Evolutionary conservation across 2,329 filamentous ascomycete genomes (phyloP).

Genomic region (Talaromyces sp.): DNA sequence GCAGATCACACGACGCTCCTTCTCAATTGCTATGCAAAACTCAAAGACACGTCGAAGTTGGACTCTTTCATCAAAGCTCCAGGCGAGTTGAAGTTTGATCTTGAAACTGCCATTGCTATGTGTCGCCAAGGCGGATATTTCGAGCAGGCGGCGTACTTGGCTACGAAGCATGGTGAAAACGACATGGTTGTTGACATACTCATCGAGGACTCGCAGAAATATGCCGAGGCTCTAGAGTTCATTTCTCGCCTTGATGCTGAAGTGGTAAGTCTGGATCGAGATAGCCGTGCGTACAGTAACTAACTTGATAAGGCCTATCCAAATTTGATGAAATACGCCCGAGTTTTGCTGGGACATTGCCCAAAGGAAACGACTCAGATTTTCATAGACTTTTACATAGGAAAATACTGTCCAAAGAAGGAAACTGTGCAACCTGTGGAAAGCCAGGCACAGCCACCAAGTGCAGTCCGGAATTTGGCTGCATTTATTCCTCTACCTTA

Average conservation of each 20-base stretch:
- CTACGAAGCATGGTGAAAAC: constrained; percentile 87
- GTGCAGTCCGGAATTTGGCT: constrained; percentile 77
- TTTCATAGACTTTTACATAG: constrained; percentile 94
- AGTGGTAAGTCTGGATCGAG: constrained; percentile 47
- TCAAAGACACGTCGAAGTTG: constrained; percentile 94
- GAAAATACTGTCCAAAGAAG: constrained; percentile 65
- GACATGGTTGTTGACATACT: constrained; percentile 92
- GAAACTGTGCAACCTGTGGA: constrained; percentile 52
- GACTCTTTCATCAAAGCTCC: constrained; percentile 96
- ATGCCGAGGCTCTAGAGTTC: constrained; percentile 80
- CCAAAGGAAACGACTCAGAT: constrained; percentile 74
- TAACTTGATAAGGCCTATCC: constrained; percentile 60
- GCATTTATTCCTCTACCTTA: constrained; percentile 80
- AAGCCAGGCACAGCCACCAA: constrained; percentile 51
- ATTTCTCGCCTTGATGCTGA: constrained; percentile 82
- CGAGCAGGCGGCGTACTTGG: constrained; percentile 92
- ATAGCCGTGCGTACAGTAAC: neutral
- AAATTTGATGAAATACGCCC: constrained; percentile 91
- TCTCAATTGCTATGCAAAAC: constrained; percentile 93
- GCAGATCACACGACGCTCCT: constrained; percentile 92
- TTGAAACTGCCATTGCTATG: constrained; percentile 96
- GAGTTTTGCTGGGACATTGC: constrained; percentile 82
- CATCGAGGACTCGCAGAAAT: constrained; percentile 90
- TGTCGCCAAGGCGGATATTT: constrained; percentile 95
- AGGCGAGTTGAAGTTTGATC: constrained; percentile 81